Conservation (phyloP, 306 rosid genomes). For the Quercus parvula region DNA sequence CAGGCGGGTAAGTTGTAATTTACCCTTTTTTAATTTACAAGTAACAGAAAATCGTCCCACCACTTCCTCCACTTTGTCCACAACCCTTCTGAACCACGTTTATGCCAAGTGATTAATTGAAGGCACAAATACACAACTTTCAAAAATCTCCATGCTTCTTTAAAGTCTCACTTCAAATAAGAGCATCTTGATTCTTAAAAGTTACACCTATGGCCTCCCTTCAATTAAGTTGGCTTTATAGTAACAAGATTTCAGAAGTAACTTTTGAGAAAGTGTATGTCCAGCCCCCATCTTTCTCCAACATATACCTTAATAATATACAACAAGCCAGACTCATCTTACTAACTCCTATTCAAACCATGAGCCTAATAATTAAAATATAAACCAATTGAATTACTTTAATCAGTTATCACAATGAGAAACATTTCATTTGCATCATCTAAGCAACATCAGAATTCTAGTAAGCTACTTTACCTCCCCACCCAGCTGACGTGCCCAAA, state of each 20-base stretch:
- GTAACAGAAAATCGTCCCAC: no score
- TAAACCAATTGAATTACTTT: background rate
- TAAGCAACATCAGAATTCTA: background rate
- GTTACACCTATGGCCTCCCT: no score
- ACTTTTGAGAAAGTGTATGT: no score
- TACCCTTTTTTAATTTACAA: no score
- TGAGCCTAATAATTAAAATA: background rate
- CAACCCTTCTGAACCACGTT: no score
- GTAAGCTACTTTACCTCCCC: slow-evolving; percentile 66
- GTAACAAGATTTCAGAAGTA: background rate
- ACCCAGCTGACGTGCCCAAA: slow-evolving; percentile 97
- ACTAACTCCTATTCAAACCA: background rate
- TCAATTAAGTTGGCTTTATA: no score
- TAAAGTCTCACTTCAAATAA: no score
- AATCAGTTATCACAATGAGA: background rate
- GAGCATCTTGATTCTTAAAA: no score
- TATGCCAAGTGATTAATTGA: background rate
- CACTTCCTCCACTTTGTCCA: no score
- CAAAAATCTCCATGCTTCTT: no score
- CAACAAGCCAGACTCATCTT: background rate
- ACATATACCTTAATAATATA: background rate
- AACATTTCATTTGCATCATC: background rate
- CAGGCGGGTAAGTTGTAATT: no score
- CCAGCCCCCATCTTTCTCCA: background rate
- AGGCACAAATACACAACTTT: background rate